Base-by-base conservation (phyloP, 2,329 filamentous ascomycete genomes). In the Iodosphaeria phyllophila region DNA sequence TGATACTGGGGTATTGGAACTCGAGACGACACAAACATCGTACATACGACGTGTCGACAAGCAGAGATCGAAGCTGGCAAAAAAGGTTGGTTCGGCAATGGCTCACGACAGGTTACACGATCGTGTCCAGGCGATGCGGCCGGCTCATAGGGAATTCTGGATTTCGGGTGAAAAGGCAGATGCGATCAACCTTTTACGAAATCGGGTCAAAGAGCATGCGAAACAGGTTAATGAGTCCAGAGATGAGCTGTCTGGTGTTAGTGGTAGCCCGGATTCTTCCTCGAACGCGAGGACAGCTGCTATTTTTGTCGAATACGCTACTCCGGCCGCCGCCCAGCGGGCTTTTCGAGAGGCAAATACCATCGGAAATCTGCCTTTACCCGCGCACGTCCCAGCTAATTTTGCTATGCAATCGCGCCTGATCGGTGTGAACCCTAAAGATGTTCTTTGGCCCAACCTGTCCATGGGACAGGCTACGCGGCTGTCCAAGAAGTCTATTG, bases 291-390 rank as follows among this genome's bases (percentile, higher is more conserved):
- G n/a, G 22, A 26, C 61, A 64, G 35, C 56, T 74, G 74, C 83
- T 3, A 75, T 89, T n/a, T 95, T 98, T 40, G 78, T 98, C 34
- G 84, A 95, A 43, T 98, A 92, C 42, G 64, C 68, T 33, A 71
- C 66, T 4, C 79, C 92, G 43, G 64, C 73, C 13, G 78, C 80
- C 31, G 89, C 89, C 6, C 86, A 98, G 47, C 58, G 64, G 29
- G 84, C 86, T 13, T 92, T 65, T 48, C 84, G 93, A 48, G 32
- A 46, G 24, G 32, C 41, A 16, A 27, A 30, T 4, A 38, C 38
- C 19, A 33, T 39, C 14, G 33, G 39, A 16, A 16, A 33, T 6
- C 24, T 41, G 13, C 34, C 39, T 13, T 31, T 44, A 7, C 30
- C 18, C 23, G 41, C 42, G 4, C 37, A 22, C 15, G 22, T 27